Base-by-base conservation (phyloP, 768 basidiomycete genomes). In the Hygrophoropsis aurantiaca region DNA sequence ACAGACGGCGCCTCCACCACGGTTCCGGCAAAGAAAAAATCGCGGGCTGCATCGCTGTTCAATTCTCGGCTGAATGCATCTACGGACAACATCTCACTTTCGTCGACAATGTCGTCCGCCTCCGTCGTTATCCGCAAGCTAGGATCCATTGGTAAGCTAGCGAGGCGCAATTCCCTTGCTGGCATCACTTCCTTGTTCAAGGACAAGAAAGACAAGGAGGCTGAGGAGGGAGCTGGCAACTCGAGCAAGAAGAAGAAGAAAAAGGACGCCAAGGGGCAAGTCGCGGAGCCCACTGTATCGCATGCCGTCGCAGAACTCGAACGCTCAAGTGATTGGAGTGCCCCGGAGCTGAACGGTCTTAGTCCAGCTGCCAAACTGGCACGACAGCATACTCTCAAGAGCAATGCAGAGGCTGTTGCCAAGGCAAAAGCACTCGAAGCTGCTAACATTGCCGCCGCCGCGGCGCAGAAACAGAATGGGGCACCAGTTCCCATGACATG, bases 121-220 rank as follows among this genome's bases (percentile, higher is more conserved):
- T 92, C 89, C 36, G 87, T 97, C 64, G 95, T 98, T 81, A 94
- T 97, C 58, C 81, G 94, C 55, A 98, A 97, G 72, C 83, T 98
- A 39, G 90, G 94, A 3, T 84, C 84, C 32, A 85, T 97, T 69
- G 90, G 91, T 25, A 91, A 89, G 67, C 78, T 97, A 13, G 90
- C 92, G 8, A 72, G 93, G 42, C 77, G 93, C 36, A 95, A 94
- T 62, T 92, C 90, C 30, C 70, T 97, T 33, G 87, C 89, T 44
- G 88, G 92, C 23, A 94, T 97, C 63, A 92, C 93, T 16, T 90
- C 87, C 40, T 72, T 97, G 47, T 97, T 98, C 78, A 95, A 94
- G 69, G 91, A 93, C 62, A 90, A 85, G 65, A 79, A 78, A 55
- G 74, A 81, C 50, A 77, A 74, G 52, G 61, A 64, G 42, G 56